Evolutionary conservation across 225 moss, liverwort and hornwort genomes (phyloP).

Genomic region (Rhytidiadelphus loreus): DNA sequence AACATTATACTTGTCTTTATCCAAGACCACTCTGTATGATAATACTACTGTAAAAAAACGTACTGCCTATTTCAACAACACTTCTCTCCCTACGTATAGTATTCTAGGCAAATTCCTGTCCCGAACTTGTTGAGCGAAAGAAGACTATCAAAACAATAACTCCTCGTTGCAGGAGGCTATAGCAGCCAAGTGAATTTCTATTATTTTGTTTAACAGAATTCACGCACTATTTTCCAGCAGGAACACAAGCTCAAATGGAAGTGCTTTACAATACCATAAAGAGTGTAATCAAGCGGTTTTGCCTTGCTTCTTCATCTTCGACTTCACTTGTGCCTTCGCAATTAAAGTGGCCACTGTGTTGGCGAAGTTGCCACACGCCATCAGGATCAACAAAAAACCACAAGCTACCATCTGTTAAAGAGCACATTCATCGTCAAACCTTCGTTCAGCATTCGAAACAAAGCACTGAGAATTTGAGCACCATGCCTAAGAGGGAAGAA

Average conservation of each 20-base stretch:
- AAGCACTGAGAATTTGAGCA: not conserved
- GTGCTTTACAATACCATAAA: not conserved
- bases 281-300: not conserved
- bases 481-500: not conserved
- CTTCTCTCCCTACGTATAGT: not conserved
- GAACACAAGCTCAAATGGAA: not conserved
- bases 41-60: not conserved
- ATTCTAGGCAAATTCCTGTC: not conserved
- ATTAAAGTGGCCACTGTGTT: slow-evolving; percentile 76
- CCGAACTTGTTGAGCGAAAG: not conserved
- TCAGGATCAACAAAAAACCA: not conserved
- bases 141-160: not conserved
- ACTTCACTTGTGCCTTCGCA: slow-evolving; percentile 81
- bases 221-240: not conserved
- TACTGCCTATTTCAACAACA: not conserved
- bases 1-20: not conserved
- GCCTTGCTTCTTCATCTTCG: slow-evolving; percentile 68
- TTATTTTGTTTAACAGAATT: not conserved
- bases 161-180: not conserved
- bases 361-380: slow-evolving; percentile 84
- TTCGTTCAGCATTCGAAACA: not conserved
- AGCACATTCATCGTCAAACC: not conserved
- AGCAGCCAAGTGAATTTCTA: not conserved
- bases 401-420: not conserved
- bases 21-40: not conserved